Base-by-base conservation (phyloP, 768 basidiomycete genomes). In the Sistotremastrum niveocremeum region DNA sequence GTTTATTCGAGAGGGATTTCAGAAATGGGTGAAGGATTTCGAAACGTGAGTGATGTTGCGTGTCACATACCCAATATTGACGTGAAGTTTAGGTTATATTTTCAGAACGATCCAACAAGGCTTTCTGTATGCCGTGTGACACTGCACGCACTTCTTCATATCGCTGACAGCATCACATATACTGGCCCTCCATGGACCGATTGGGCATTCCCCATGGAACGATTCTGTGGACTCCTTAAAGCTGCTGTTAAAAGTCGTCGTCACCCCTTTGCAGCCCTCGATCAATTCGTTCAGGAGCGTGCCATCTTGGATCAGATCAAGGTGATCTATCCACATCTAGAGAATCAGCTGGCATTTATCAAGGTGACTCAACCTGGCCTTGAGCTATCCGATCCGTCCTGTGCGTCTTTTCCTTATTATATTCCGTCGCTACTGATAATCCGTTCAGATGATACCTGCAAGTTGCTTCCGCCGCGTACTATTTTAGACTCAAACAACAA, bases 11-110 rank as follows among this genome's bases (percentile, higher is more conserved):
- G 28, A 4, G 6, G 66, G 64, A 0, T 65, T 70, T 48, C 39
- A 44, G 1, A 30, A 50, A 2, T 71, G 69, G 69, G 67, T 70
- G 2, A 11, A 51, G 32, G 44, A 58, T 6, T 73, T 64, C 41
- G 67, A 73, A 57, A 46, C 44, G 67, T 69, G 44, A 37, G 61
- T 52, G n/a, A n/a, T n/a, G n/a, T n/a, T n/a, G n/a, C n/a, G n/a
- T n/a, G n/a, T n/a, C n/a, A n/a, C n/a, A n/a, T n/a, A n/a, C n/a
- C n/a, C n/a, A n/a, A n/a, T n/a, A n/a, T n/a, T n/a, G n/a, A n/a
- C n/a, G n/a, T n/a, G n/a, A n/a, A n/a, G n/a, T n/a, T n/a, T 38
- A 57, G 53, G 2, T 39, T 57, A 4, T 66, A 63, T 36, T 65
- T 65, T 45, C 58, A 64, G 37, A 38, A 51, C 11, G 28, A 54